Base-by-base conservation (phyloP, 2,329 filamentous ascomycete genomes). In the Colletotrichum eremochloae region DNA sequence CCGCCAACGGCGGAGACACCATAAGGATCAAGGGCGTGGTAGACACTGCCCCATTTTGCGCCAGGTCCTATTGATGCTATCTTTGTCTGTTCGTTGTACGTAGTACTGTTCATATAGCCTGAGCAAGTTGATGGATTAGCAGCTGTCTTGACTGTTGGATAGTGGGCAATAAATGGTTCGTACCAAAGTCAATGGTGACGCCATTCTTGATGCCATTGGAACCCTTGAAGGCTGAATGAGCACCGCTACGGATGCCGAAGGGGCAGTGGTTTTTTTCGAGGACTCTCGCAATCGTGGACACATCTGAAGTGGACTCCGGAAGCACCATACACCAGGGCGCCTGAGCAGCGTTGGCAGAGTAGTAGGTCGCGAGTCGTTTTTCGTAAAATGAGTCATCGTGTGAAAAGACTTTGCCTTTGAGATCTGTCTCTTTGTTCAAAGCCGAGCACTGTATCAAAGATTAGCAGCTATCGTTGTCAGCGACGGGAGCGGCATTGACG, bases 11-110 rank as follows among this genome's bases (percentile, higher is more conserved):
- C 74, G 2, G 70, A 71, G n/a, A 78, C 74, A 8, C 63, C 65
- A n/a, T 75, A 53, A 2, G 67, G 63, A 2, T 69, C 75, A 11
- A 79, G 74, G 5, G 74, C 67, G 14, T 74, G 52, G 64, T 76
- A 80, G 11, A 79, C 77, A 24, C 65, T 71, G 9, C 73, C 75
- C 78, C 78, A 80, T 40, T 72, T 71, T n/a, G 76, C 73, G 11
- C 79, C 78, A 9, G 78, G 77, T 12, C 78, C 75, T 7, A 82
- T 78, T 4, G 74, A 77, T 3, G 79, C 81, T 29, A 81, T 75
- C 15, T 77, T 77, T 0, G 63, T 77, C 2, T 75, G 65, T 0
- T 63, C n/a, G 36, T 82, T 67, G 53, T 81, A 81, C 0, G 77
- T 78, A 0, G 78, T 81, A 15, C 72, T 18, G 50, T 81, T 81